Evolutionary conservation across 108 stramenopile species (phyloP).

Genomic region (Skeletonema marinoi): DNA sequence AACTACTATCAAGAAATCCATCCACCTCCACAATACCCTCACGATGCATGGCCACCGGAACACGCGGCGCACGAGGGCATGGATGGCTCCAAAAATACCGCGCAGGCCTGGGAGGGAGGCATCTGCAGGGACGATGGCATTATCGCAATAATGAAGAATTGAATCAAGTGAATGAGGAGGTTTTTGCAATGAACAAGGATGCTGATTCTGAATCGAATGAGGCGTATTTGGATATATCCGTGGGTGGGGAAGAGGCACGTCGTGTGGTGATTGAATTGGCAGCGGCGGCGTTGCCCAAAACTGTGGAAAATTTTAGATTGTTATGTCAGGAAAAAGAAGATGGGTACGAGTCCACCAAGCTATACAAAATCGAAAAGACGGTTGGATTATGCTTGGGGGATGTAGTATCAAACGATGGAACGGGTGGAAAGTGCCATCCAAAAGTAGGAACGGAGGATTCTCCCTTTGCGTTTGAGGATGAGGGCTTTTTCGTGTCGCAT

Average conservation of each 20-base stretch:
- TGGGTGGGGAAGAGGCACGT: slow-evolving; percentile 34
- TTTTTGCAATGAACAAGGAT: slow-evolving; percentile 48
- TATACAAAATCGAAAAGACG: slow-evolving; percentile 76
- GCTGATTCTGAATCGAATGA: slow-evolving; percentile 10
- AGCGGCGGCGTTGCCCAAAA: slow-evolving; percentile 66
- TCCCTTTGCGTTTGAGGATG: slow-evolving; percentile 39
- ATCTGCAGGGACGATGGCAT: slow-evolving; percentile 86
- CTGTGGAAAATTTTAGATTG: slow-evolving; percentile 66
- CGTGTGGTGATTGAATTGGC: slow-evolving; percentile 71
- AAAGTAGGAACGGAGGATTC: slow-evolving; percentile 14
- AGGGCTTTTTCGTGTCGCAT: slow-evolving; percentile 35
- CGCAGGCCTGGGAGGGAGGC: slow-evolving; percentile 81
- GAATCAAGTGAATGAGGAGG: slow-evolving; percentile 64
- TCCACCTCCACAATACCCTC: background rate
- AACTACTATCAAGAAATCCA: background rate
- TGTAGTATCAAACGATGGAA: slow-evolving; percentile 46
- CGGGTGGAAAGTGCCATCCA: slow-evolving; percentile 38
- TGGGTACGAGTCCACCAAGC: slow-evolving; percentile 51
- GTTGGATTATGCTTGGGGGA: slow-evolving; percentile 77
- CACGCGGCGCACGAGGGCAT: slow-evolving; percentile 79
- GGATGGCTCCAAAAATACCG: slow-evolving; percentile 89
- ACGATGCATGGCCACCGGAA: slow-evolving; percentile 55
- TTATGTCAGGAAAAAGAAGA: slow-evolving; percentile 42
- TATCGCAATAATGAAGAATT: slow-evolving; percentile 63
- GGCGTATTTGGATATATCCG: slow-evolving; percentile 44